Evolutionary conservation across 1,284 basidiomycete species (phyloP), one percentile per base, ranked within the genome.

Genomic region (Thelephora terrestris): DNA sequence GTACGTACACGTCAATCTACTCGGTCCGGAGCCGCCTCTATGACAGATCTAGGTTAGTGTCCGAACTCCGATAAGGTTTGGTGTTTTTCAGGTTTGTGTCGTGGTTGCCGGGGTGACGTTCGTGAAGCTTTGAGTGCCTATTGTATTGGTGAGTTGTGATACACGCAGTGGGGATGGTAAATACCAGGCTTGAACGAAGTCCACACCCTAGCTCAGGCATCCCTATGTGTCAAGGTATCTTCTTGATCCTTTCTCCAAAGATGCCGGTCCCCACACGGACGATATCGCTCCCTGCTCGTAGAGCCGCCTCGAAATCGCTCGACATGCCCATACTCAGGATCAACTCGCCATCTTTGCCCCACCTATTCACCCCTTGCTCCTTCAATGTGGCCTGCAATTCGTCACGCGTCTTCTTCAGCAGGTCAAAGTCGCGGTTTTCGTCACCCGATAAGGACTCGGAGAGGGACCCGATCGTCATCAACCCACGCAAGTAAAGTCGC

Each of bases 311-410:
- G 62, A 95, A 96, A 59, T 99, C 95, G 50, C 84, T 86, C 48
- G 91, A 95, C 95, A 99, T 99, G 18, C 95, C 95, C 94, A 98
- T 98, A 60, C 91, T 95, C 61, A 99, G 64, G 60, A 92, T 62
- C 52, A 98, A 63, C 47, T 67, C 69, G 4, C 81, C 69, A 32
- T 71, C 69, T 43, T 70, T 66, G 7, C 80, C 81, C 78, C 76
- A 83, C 6, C 53, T 54, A 9, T 53, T 54, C 9, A 64, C 60
- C 7, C 71, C 64, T 20, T 64, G 60, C 6, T 59, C 53, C 25
- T 54, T 55, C 45, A 89, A 61, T 25, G 67, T 61, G 12, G 60
- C 64, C 39, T 75, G 70, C 47, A 96, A 67, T 14, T 69, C 54
- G 44, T 76, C 73, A 47, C 88, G 71, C 6, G 85, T 87, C 53